Base-by-base conservation (phyloP, 2,329 filamentous ascomycete genomes). In the Sporothrix euskadiensis region DNA sequence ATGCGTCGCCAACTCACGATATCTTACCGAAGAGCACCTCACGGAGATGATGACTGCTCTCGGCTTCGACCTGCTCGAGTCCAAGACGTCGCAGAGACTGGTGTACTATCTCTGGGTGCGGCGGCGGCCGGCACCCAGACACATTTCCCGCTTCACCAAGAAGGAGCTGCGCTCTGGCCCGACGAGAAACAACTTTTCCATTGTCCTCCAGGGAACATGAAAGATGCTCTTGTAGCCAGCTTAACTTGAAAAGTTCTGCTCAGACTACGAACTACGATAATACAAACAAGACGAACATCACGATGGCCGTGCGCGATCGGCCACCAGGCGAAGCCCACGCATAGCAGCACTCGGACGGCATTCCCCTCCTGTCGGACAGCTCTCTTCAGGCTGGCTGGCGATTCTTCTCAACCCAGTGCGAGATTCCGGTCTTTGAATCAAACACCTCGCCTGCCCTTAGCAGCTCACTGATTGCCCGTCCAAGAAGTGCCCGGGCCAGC, bases 1-100 rank as follows among this genome's bases (percentile, higher is more conserved):
- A 26, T 99, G 96, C 79, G 86, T 98, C 69, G 87, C 88, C 30
- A 99, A 99, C 80, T 98, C 94, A 19, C 89, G 96, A 69, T 99
- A 99, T 80, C 88, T 97, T 79, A 91, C 93, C 72, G 90, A 94
- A 75, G 81, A 84, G 22, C 87, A 88, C 70, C 82, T 99, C 30
- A 81, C 87, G 8, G 85, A 86, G 4, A 93, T 99, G 74, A 94
- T 98, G 93, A 80, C 81, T 3, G 88, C 87, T 66, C 82, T 99
- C 52, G 94, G 95, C 0, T 98, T 94, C 80, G 81, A 81, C 14
- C 82, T 90, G 78, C 80, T 87, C 10, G 84, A 88, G 77, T 87
- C 85, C 76, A 98, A 97, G 82, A 84, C 89, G 76, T 96, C 93
- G 0, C 87, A 91, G 61, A 97, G 97, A 81, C 84, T 99, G 69